A percentile compares a stretch with the other conserved stretches of the same genome.
These are phyloP conservation scores for Jacaranda mimosifolia DNA, from an alignment of 257 asterid genomes.

Conservation along the genomic window DNA sequence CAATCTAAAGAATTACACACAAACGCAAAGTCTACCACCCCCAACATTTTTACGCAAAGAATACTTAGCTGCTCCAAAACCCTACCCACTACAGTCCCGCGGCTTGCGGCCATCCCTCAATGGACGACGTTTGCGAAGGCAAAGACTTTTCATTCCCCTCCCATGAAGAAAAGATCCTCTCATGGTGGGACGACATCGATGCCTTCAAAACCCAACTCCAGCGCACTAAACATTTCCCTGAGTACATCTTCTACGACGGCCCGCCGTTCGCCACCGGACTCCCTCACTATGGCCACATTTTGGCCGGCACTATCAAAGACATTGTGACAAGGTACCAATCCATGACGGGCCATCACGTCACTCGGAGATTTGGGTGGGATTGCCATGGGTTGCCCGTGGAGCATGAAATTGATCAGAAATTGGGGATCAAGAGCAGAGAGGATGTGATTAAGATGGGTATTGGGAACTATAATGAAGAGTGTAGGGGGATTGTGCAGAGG, in stretches of 20 bases:
- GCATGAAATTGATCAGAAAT: constrained; percentile 77
- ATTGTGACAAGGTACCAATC: constrained; percentile 93
- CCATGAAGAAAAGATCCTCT: constrained; percentile 74
- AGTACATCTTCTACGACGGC: constrained; percentile 92
- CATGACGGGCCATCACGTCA: constrained; percentile 95
- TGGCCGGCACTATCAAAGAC: constrained; percentile 95
- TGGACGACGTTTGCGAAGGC: constrained; percentile 96
- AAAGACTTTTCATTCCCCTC: constrained; percentile 87
- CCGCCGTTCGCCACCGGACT: constrained; percentile 99
- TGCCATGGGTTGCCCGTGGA: constrained; percentile 98
- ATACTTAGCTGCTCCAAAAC: constrained; percentile 41
- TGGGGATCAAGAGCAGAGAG: constrained; percentile 71
- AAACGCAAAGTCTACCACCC: too few species aligned
- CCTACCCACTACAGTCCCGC: constrained; percentile 39
- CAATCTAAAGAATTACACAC: too few species aligned
- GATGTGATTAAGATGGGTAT: constrained; percentile 90
- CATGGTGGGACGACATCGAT: constrained; percentile 71
- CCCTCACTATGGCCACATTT: constrained; percentile 95
- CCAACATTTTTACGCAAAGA: constrained; percentile 12
- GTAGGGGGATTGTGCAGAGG: constrained; percentile 88
- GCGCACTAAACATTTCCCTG: constrained; percentile 71
- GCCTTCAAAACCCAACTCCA: constrained; percentile 90
- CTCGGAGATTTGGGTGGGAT: constrained; percentile 97
- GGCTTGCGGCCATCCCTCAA: constrained; percentile 41
- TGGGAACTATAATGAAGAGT: constrained; percentile 81